Percentiles rank a stretch among this genome's conserved stretches.
These are phyloP conservation scores for Fusarium sp. DNA, from an alignment of 2,329 filamentous ascomycete genomes.

Conservation along the genomic window DNA sequence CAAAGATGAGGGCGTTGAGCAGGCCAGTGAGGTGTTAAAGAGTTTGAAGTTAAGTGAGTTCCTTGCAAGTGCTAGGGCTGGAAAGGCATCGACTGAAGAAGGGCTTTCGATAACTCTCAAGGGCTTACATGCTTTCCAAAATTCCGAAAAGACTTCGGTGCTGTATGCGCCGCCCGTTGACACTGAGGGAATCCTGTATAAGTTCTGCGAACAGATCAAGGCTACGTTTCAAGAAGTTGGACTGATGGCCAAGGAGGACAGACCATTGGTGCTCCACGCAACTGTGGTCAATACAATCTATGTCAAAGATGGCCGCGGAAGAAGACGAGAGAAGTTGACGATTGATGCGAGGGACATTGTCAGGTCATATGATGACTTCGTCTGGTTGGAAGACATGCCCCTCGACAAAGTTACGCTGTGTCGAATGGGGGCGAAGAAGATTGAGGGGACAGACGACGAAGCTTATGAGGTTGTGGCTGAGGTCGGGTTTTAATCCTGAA, in stretches of 20 bases:
- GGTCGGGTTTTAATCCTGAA: conserved; percentile 52
- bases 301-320: conserved; percentile 57
- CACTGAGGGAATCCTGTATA: conserved; percentile 59
- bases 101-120: conserved; percentile 60
- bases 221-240: conserved; percentile 65
- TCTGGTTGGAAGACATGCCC: conserved; percentile 76
- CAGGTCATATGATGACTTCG: conserved; percentile 70
- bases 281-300: conserved; percentile 91
- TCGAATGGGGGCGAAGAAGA: conserved; percentile 84
- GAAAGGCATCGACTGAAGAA: conserved; percentile 12
- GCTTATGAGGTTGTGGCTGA: conserved; percentile 67
- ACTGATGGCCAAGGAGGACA: conserved; percentile 67
- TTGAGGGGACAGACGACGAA: conserved; percentile 63
- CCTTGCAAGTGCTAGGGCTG: conserved; percentile 47
- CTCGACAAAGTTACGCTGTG: conserved; percentile 83
- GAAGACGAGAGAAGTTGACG: conserved; percentile 54
- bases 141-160: conserved; percentile 66
- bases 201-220: conserved; percentile 69
- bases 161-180: conserved; percentile 74
- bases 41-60: conserved; percentile 55
- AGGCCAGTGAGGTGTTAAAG: conserved; percentile 56
- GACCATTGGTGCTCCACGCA: conserved; percentile 81
- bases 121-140: conserved; percentile 72
- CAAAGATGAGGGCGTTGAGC: conserved; percentile 58
- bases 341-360: conserved; percentile 68